phyloP scores from a whole-genome alignment of 108 stramenopile genomes.

The Skeletonema marinoi region DNA sequence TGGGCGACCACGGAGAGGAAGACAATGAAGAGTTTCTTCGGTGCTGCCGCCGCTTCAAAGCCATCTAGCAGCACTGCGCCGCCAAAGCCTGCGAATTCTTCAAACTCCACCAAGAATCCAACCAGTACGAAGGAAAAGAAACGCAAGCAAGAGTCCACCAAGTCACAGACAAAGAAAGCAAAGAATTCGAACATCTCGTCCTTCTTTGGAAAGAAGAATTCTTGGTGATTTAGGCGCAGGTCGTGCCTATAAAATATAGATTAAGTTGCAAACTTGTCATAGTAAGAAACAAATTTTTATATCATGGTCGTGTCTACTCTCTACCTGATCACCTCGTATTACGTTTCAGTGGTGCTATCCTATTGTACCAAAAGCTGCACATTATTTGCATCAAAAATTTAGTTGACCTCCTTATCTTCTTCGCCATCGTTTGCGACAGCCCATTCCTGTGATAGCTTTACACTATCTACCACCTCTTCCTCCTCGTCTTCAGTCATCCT shows the following conservation, averaged over 20 bases:
- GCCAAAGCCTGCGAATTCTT: neutral
- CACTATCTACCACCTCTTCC: constrained; percentile 14
- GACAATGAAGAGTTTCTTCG: constrained; percentile 64
- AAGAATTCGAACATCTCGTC: constrained; percentile 8
- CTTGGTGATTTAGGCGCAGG: neutral
- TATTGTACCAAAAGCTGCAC: neutral
- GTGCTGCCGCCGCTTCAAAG: constrained; percentile 5
- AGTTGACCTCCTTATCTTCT: constrained; percentile 15
- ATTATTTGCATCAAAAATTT: neutral
- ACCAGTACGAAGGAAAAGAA: neutral
- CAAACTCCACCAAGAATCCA: neutral
- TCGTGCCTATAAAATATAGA: neutral
- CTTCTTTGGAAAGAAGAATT: constrained; percentile 19
- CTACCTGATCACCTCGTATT: too few relatives aligned
- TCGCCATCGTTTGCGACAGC: constrained; percentile 19
- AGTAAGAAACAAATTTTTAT: neutral
- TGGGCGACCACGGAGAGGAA: constrained; percentile 57
- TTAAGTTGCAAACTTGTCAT: neutral
- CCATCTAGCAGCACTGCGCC: neutral
- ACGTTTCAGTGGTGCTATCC: too few relatives aligned
- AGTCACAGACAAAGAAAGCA: neutral
- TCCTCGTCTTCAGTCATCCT: constrained; percentile 20
- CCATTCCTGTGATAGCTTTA: constrained; percentile 37
- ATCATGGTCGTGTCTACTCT: too few relatives aligned
- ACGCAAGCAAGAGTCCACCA: constrained; percentile 8